Evolutionary conservation across 2,329 filamentous ascomycete genomes (phyloP), one percentile per base, ranked within the genome.

Genomic region (Rutstroemia sp.): DNA sequence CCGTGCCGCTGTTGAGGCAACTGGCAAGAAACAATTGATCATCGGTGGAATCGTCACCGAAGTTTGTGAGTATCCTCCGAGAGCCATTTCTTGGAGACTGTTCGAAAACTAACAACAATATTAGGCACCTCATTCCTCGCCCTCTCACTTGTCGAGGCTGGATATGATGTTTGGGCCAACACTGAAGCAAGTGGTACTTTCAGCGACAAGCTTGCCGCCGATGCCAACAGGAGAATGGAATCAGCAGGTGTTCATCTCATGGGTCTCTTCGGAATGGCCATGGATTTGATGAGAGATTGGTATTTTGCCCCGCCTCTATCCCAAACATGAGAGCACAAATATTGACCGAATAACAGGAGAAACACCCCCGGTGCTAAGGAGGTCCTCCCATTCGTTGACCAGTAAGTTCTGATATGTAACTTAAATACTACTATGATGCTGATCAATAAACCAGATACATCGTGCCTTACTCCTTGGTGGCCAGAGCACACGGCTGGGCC

Each of bases 91-190:
- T 16, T 6, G 10, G 14, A 21, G 3, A 44, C 17, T 6, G 4
- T 10, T 25, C n/a, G 8, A 52, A 30, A 8, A 48, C 38, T 19
- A 57, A 44, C 23, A n/a, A 23, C 17, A n/a, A 12, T 34, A 30
- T 63, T 21, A 75, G 77, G 78, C 76, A 88, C 84, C 21, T 76
- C 86, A 0, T 90, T 90, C 74, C 77, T 88, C 5, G 84, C 87
- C 0, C 77, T 90, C n/a, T 86, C 84, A 0, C 80, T 90, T 4
- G 76, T 84, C 38, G 79, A 83, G 14, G 85, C 81, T 45, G 87
- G 87, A 25, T 91, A 89, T 74, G 79, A 80, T 39, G 87, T 91
- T 57, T 89, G 79, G 73, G 86, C 84, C 63, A 88, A 89, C 71
- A 78, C 84, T 52, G 87, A 90, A 64, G 86, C 83, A 2, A 84